These are phyloP conservation scores for Xylariaceae sp. DNA, from an alignment of 2,329 filamentous ascomycete genomes.

Conservation along the genomic window DNA sequence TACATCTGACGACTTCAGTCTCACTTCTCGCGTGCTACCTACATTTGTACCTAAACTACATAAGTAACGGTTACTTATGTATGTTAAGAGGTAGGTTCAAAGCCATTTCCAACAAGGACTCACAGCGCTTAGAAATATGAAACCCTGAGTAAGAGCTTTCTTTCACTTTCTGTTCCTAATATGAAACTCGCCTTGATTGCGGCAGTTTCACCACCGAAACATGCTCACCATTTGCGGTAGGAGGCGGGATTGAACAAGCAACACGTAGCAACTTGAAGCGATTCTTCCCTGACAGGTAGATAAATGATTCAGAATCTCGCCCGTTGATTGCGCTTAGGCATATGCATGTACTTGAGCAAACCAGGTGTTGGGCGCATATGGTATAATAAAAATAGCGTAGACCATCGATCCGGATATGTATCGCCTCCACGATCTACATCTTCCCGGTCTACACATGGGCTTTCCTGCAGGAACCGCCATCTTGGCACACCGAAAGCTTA, in stretches of 20 bases:
- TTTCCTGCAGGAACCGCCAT: constrained; percentile 12
- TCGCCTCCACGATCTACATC: constrained; percentile 18
- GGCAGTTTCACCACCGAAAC: constrained; percentile 18
- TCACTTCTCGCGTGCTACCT: constrained; percentile 23
- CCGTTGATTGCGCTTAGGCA: neutral
- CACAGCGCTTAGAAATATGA: constrained; percentile 18
- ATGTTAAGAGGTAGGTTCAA: too few species aligned
- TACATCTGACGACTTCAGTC: constrained; percentile 22
- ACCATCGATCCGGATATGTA: neutral
- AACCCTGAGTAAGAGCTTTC: constrained; percentile 32
- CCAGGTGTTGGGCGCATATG: too few species aligned
- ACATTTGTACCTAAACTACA: too few species aligned
- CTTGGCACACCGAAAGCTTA: neutral
- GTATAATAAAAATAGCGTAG: too few species aligned
- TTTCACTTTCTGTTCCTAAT: constrained; percentile 7
- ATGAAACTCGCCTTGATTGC: constrained; percentile 28
- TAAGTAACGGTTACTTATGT: too few species aligned
- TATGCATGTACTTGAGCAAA: neutral
- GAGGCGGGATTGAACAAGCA: neutral
- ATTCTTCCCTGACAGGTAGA: neutral
- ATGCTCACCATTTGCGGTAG: constrained; percentile 22
- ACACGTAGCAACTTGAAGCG: neutral
- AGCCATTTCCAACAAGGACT: constrained; percentile 23
- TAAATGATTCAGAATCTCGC: neutral
- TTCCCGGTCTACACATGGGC: constrained; percentile 16